These are phyloP conservation scores for Annulohypoxylon nitens DNA, from an alignment of 495 filamentous ascomycete species.

Conservation along the genomic window DNA sequence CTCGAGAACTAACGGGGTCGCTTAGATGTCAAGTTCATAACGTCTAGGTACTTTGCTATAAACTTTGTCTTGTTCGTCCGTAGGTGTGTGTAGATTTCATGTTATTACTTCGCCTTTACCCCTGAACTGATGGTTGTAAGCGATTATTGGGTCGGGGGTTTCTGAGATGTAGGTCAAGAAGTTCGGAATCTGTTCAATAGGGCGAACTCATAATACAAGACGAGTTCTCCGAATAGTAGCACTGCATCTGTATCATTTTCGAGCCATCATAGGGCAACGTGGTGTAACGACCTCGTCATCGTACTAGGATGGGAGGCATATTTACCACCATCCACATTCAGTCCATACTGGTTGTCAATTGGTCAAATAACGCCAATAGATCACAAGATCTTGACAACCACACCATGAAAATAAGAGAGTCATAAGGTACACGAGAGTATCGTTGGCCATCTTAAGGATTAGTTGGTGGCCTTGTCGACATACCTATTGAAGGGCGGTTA, in stretches of 20 bases:
- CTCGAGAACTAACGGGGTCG: neutral
- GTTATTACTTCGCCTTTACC: slow-evolving; percentile 2
- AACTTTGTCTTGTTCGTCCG: neutral
- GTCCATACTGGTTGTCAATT: slow-evolving; percentile 9
- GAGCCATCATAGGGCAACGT: slow-evolving; percentile 28
- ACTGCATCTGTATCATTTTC: slow-evolving; percentile 13
- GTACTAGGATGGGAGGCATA: slow-evolving; percentile 14
- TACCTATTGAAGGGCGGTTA: slow-evolving; percentile 12
- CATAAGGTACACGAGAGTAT: slow-evolving; percentile 7
- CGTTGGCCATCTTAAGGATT: neutral
- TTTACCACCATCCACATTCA: slow-evolving; percentile 22
- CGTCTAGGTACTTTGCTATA: neutral
- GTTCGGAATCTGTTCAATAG: slow-evolving; percentile 15
- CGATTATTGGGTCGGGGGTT: neutral
- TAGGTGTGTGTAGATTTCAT: neutral
- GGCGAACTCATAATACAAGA: slow-evolving; percentile 12
- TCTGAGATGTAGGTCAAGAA: neutral
- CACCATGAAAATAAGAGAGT: slow-evolving; percentile 1
- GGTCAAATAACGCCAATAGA: slow-evolving; percentile 9
- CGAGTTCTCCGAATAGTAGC: slow-evolving; percentile 2
- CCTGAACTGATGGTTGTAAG: neutral
- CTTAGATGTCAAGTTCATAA: neutral
- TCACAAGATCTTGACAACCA: slow-evolving; percentile 3
- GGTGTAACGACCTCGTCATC: slow-evolving; percentile 27
- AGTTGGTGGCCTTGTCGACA: slow-evolving; percentile 23